A percentile compares a stretch with the other conserved stretches of the same genome.
phyloP scores from a whole-genome alignment of 257 asterid genomes.

The Coffea eugenioides region DNA sequence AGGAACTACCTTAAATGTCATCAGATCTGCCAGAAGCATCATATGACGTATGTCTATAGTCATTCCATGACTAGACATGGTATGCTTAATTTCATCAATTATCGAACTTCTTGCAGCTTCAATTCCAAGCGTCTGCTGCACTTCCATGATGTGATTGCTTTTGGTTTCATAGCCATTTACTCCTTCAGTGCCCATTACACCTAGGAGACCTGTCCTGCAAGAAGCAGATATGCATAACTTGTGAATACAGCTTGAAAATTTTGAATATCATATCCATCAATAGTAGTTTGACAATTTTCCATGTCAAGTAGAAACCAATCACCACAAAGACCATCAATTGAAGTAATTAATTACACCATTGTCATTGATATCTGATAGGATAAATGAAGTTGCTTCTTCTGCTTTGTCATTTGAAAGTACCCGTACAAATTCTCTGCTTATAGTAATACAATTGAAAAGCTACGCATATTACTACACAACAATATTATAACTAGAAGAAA shows the following conservation, averaged over 20 bases:
- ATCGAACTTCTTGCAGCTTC: slow-evolving; percentile 86
- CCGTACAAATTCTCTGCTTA: no score
- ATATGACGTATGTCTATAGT: slow-evolving; percentile 89
- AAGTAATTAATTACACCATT: not conserved
- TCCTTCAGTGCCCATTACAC: slow-evolving; percentile 93
- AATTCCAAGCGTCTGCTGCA: slow-evolving; percentile 69
- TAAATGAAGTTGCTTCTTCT: not conserved
- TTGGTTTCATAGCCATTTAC: slow-evolving; percentile 61
- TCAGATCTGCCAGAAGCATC: slow-evolving; percentile 96
- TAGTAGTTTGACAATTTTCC: not conserved
- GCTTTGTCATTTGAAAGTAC: no score
- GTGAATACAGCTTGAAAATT: not conserved
- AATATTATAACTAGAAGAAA: not conserved
- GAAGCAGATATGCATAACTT: slow-evolving; percentile 11
- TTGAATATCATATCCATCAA: not conserved
- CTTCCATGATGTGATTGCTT: slow-evolving; percentile 77
- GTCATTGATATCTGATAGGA: not conserved
- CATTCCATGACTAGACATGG: slow-evolving; percentile 85
- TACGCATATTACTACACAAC: not conserved
- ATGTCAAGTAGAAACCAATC: not conserved
- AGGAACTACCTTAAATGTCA: slow-evolving; percentile 78
- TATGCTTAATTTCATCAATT: slow-evolving; percentile 66
- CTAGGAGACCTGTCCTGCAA: slow-evolving; percentile 75
- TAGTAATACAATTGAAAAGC: not conserved
- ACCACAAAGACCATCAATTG: not conserved